Percentiles rank a stretch among this genome's conserved stretches.
Evolutionary conservation across 352 stramenopile genomes (phyloP).

Genomic region (Globisporangium canariense): DNA sequence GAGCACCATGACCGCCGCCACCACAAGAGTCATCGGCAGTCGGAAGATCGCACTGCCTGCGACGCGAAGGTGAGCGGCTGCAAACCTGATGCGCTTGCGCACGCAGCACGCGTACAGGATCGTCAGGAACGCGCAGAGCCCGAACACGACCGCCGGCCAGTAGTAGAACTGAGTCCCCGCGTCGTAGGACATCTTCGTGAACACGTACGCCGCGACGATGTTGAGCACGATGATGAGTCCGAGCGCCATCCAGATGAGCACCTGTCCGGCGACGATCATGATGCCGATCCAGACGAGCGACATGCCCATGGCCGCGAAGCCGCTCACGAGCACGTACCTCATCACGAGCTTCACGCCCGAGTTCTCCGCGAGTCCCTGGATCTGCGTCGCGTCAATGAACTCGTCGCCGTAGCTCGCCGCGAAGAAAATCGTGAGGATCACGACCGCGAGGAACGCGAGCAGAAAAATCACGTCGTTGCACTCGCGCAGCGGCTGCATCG

Average conservation of each 20-base stretch:
- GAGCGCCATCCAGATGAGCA: slow-evolving; percentile 59
- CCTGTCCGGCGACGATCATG: slow-evolving; percentile 49
- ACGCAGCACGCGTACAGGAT: slow-evolving; percentile 67
- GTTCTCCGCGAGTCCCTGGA: slow-evolving; percentile 30
- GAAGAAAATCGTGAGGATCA: slow-evolving; percentile 44
- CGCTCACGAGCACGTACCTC: slow-evolving; percentile 49
- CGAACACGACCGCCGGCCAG: slow-evolving; percentile 61
- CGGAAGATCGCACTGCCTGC: slow-evolving; percentile 84
- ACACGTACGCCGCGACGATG: slow-evolving; percentile 50
- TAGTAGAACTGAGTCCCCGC: slow-evolving; percentile 53
- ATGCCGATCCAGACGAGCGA: slow-evolving; percentile 73
- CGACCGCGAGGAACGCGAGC: slow-evolving; percentile 55
- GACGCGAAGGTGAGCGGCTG: slow-evolving; percentile 87
- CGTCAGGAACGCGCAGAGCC: slow-evolving; percentile 41
- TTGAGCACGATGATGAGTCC: slow-evolving; percentile 46
- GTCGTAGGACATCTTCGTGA: slow-evolving; percentile 71
- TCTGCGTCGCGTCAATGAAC: slow-evolving; percentile 50
- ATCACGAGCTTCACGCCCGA: slow-evolving; percentile 60
- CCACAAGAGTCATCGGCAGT: slow-evolving; percentile 77
- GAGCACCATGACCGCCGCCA: slow-evolving; percentile 81
- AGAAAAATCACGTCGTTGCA: slow-evolving; percentile 81
- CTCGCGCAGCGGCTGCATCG: slow-evolving; percentile 28
- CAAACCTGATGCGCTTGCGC: slow-evolving; percentile 90
- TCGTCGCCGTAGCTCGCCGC: slow-evolving; percentile 59
- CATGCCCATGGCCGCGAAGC: slow-evolving; percentile 50